A percentile compares a stretch with the other conserved stretches of the same genome.
Conservation (phyloP, 495 filamentous ascomycete species). For the Emericellopsis terricola region DNA sequence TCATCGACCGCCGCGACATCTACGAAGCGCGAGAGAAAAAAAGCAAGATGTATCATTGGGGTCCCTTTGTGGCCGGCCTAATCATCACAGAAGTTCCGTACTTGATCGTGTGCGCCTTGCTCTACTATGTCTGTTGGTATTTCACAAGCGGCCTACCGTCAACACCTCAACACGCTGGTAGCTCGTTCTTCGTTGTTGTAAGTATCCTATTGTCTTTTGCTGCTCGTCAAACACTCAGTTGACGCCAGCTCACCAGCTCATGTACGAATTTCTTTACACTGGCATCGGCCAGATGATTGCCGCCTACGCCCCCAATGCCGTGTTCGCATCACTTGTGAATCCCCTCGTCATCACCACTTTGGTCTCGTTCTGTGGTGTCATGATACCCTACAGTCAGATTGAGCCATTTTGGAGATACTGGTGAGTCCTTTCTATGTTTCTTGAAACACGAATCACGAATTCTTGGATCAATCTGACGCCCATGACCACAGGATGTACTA, state of each 20-base stretch:
- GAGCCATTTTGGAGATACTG: slow-evolving; percentile 65
- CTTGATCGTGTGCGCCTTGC: slow-evolving; percentile 37
- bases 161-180: slow-evolving; percentile 47
- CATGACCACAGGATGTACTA: too few relatives aligned
- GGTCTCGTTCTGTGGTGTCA: slow-evolving; percentile 56
- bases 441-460: too few relatives aligned
- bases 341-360: slow-evolving; percentile 73
- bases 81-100: slow-evolving; percentile 62
- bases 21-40: slow-evolving; percentile 65
- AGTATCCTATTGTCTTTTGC: too few relatives aligned
- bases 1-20: slow-evolving; percentile 60
- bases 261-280: slow-evolving; percentile 53
- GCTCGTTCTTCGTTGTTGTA: slow-evolving; percentile 75
- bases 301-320: slow-evolving; percentile 63
- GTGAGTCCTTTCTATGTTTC: too few relatives aligned
- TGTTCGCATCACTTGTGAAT: slow-evolving; percentile 31
- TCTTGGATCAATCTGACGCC: too few relatives aligned
- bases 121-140: slow-evolving; percentile 73
- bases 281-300: slow-evolving; percentile 76
- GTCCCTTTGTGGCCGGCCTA: slow-evolving; percentile 63
- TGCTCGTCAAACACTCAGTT: too few relatives aligned
- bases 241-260: too few relatives aligned
- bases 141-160: slow-evolving; percentile 53
- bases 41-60: slow-evolving; percentile 64
- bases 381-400: slow-evolving; percentile 40